A percentile compares a stretch with the other conserved stretches of the same genome.
phyloP scores from a whole-genome alignment of 75 land plant genomes.

The Picea glauca region DNA sequence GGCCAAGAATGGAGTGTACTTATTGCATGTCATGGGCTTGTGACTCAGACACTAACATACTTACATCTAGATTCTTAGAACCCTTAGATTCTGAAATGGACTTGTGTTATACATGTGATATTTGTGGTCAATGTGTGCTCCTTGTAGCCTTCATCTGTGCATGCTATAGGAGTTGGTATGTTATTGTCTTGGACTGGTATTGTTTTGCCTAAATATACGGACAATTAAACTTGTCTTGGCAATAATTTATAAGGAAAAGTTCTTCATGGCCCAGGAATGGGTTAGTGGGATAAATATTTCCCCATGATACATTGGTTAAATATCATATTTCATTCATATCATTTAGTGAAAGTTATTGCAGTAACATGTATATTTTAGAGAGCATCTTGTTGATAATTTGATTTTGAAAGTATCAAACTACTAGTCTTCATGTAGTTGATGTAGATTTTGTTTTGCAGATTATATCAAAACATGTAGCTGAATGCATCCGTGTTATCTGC shows the following conservation, averaged over 20 bases:
- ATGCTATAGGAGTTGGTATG: neutral
- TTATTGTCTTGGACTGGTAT: neutral
- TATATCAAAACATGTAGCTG: neutral
- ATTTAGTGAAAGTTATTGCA: too few species aligned
- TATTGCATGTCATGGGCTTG: neutral
- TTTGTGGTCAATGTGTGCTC: neutral
- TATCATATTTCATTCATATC: too few species aligned
- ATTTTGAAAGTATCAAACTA: neutral
- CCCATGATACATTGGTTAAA: neutral
- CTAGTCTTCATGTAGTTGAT: neutral
- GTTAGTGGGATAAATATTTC: neutral
- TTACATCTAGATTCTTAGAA: neutral
- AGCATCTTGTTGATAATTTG: neutral
- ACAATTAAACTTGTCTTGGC: neutral
- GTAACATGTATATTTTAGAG: neutral
- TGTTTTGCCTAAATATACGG: neutral
- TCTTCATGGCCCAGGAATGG: neutral
- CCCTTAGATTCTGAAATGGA: neutral
- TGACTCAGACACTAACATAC: neutral
- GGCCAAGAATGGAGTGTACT: neutral
- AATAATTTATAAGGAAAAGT: neutral
- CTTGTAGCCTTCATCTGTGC: neutral
- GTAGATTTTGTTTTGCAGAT: neutral
- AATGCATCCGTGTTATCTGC: slow-evolving; percentile 2
- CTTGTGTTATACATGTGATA: neutral